These are phyloP conservation scores for Leccinellum albellum DNA, from an alignment of 768 basidiomycete species.

Conservation along the genomic window DNA sequence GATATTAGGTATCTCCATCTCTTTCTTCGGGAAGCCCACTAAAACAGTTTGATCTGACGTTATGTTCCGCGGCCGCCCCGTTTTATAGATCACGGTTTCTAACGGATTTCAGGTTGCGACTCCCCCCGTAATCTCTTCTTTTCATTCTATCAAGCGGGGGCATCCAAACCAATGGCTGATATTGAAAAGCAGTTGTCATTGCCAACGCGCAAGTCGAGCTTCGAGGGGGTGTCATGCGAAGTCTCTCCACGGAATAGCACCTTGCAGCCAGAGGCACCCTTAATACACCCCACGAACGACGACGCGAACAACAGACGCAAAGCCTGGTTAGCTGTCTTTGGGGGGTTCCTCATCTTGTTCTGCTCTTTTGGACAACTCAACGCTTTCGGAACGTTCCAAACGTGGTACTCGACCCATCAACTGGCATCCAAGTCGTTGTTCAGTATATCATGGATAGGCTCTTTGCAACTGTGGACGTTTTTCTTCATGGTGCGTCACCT, in stretches of 20 bases:
- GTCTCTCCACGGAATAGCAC: conserved; percentile 23
- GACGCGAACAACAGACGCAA: conserved; percentile 12
- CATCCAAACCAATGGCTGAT: conserved; percentile 25
- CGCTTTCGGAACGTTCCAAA: conserved; percentile 69
- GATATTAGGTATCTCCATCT: conserved; percentile 12
- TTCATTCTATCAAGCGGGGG: conserved; percentile 3
- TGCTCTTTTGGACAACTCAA: conserved; percentile 71
- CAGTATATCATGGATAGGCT: conserved; percentile 69
- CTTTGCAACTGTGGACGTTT: conserved; percentile 63
- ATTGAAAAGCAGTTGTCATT: conserved; percentile 27
- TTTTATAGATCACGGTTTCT: conserved; percentile 25
- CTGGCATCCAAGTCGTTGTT: conserved; percentile 47
- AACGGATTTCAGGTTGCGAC: conserved; percentile 3
- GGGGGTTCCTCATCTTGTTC: conserved; percentile 63
- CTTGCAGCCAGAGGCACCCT: conserved; percentile 16
- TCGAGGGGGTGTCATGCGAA: conserved; percentile 17
- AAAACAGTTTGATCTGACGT: conserved; percentile 25
- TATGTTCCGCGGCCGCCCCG: conserved; percentile 9
- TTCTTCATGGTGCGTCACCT: conserved; percentile 56
- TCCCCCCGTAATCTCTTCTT: conserved; percentile 13
- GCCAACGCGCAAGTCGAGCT: conserved; percentile 18
- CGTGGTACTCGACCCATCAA: conserved; percentile 63
- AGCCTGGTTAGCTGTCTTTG: conserved; percentile 52
- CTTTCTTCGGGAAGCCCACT: conserved; percentile 20
- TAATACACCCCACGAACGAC: conserved; percentile 11